Evolutionary conservation across 805 yeast genomes (phyloP), one percentile per base, ranked within the genome.

Genomic region (Candida boleticola): DNA sequence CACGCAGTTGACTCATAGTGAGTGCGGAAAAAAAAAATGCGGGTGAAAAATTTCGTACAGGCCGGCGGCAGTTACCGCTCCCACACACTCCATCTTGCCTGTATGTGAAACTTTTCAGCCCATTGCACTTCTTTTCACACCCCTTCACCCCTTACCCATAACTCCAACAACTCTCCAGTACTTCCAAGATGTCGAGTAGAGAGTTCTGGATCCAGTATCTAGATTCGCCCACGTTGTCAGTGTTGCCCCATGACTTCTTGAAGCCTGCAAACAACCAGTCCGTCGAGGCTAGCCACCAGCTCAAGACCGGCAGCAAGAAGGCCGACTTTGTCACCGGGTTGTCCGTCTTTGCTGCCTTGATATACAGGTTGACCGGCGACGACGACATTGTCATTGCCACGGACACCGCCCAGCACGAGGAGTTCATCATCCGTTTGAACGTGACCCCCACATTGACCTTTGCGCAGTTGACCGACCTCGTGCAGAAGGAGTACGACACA

Each of bases 351-450:
- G 79, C 84, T 19, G 79, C 84, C 1, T 72, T 92, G 43, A 73
- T 88, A 29, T 83, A 77, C 63, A 74, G 98, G 57, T 69, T 88
- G 36, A 85, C 97, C 2, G 98, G 97, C 19, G 98, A 92, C 60
- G 97, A 92, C 50, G 97, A 92, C 54, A 82, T 93, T 39, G 82
- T 85, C n/a, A 67, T 92, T 46, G 89, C 90, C n/a, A 81, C 89
- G 0, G 80, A 83, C 51, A 61, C 75, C 20, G 47, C 49, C 11
- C 46, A 47, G 13, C 43, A 53, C 9, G 29, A 42, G 6, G 79
- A 79, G 21, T 77, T 82, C 49, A 81, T 87, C 14, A 58, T 88
- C 21, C 74, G 96, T 54, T 67, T 85, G 35, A 68, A 68, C 26
- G 67, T 89, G 45, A 75, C 78, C 39, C 79, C 86, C 26, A 63